A percentile compares a stretch with the other conserved stretches of the same genome.
Evolutionary conservation across 768 basidiomycete genomes (phyloP).

Genomic region (Trametes cinnabarina): DNA sequence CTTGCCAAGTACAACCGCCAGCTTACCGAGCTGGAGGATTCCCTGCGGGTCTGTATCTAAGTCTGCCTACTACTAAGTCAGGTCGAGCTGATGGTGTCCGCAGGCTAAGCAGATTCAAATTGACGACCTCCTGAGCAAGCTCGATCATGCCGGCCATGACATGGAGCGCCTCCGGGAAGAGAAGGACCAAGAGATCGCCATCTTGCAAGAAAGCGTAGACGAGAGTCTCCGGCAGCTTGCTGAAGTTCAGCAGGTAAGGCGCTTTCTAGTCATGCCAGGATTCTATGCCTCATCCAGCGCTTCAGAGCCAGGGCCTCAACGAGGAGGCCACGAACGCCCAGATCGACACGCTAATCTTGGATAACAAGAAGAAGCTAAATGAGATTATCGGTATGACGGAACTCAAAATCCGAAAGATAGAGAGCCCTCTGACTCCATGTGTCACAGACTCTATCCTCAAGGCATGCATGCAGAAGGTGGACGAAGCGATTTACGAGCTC

Average conservation of each 20-base stretch:
- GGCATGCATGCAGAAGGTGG: constrained; percentile 94
- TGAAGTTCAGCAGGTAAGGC: constrained; percentile 77
- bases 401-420: not conserved
- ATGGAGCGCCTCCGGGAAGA: constrained; percentile 85
- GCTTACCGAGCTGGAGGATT: constrained; percentile 93
- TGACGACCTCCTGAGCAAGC: constrained; percentile 82
- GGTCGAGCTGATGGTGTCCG: constrained; percentile 11
- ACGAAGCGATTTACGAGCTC: constrained; percentile 95
- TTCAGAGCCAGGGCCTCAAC: constrained; percentile 74
- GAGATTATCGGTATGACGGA: constrained; percentile 80
- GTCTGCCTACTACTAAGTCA: not conserved
- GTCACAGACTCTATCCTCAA: constrained; percentile 93
- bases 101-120: constrained; percentile 96
- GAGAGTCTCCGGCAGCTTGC: constrained; percentile 83
- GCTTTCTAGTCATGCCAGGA: not conserved
- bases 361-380: constrained; percentile 97
- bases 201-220: constrained; percentile 95
- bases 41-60: constrained; percentile 64
- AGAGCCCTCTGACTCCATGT: constrained; percentile 15
- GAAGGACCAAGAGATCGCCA: constrained; percentile 95
- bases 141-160: constrained; percentile 73
- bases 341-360: constrained; percentile 94
- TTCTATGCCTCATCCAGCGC: constrained; percentile 10
- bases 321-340: constrained; percentile 95
- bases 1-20: constrained; percentile 95